Base-by-base conservation (phyloP, 768 basidiomycete genomes). In the Xerocomellus intermedius region DNA sequence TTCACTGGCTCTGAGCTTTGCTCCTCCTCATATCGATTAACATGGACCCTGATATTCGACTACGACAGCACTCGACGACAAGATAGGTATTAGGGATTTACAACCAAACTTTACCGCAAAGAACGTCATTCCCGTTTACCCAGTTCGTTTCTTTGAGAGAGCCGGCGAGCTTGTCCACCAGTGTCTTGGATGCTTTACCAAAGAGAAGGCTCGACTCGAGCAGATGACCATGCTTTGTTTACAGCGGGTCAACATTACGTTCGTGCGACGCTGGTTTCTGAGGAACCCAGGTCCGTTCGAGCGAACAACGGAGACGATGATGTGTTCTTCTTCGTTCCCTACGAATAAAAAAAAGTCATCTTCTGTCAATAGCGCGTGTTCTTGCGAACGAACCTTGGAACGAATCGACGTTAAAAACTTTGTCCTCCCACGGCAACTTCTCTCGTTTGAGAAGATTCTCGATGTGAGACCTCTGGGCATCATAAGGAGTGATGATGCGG, bases 231-330 rank as follows among this genome's bases (percentile, higher is more conserved):
- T 92, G 35, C 82, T 83, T 45, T 69, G 67, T 66, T 85, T 86
- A 74, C 85, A 91, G 21, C 89, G 80, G 32, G 86, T 87, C 32
- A 92, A 77, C 89, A 93, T 90, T 42, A 93, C 91, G 80, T 93
- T 93, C 44, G 85, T 87, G 6, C 91, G 79, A 10, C 85, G 77
- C 7, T 77, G 52, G 60, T 82, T 84, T 14, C 65, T 71, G 21
- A 93, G 73, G 60, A 94, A 94, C 13, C 91, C 91, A 19, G 81
- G 69, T 16, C 68, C 73, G 5, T 69, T 57, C 1, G 87, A 76
- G 21, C 87, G 77, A 9, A 89, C 87, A 7, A 87, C 61, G 7
- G 88, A 91, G 33, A 91, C 71, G 49, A 91, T 79, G 50, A 91
- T 84, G 42, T 80, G 78, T 45, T 92, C 84, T 50, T 84, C 85